phyloP scores from a whole-genome alignment of 2,329 filamentous ascomycete species.

The Diplodia mutila region DNA sequence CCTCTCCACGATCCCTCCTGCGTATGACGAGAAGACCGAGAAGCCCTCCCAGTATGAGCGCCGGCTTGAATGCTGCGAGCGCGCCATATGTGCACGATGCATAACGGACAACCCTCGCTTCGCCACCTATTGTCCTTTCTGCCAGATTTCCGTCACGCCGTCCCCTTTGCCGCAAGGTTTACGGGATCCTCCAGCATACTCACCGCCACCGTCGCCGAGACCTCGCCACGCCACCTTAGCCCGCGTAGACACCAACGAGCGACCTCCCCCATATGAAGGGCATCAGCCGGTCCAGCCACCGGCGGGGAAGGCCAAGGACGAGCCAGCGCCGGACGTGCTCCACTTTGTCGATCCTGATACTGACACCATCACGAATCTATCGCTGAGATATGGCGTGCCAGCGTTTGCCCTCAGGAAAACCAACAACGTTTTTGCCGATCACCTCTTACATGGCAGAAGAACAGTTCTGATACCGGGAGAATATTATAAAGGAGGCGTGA shows the following conservation, averaged over 20 bases:
- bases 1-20: constrained; percentile 59
- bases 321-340: constrained; percentile 64
- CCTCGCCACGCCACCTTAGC: constrained; percentile 23
- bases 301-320: constrained; percentile 39
- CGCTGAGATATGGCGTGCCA: constrained; percentile 72
- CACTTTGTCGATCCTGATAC: constrained; percentile 74
- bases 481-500: constrained; percentile 68
- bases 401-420: constrained; percentile 62
- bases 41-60: constrained; percentile 65
- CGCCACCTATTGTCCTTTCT: constrained; percentile 71
- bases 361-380: constrained; percentile 70
- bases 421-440: constrained; percentile 73
- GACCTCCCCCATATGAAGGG: constrained; percentile 50
- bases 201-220: constrained; percentile 42
- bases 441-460: constrained; percentile 69
- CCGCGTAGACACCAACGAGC: constrained; percentile 37
- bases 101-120: constrained; percentile 72
- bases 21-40: constrained; percentile 60
- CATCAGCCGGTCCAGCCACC: constrained; percentile 35
- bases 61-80: constrained; percentile 68
- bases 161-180: constrained; percentile 67
- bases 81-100: constrained; percentile 73
- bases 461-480: constrained; percentile 73
- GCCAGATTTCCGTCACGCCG: constrained; percentile 69
- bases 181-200: constrained; percentile 70